phyloP scores from a whole-genome alignment of 2,329 filamentous ascomycete species.

The Arthrobotrys sinensis region DNA sequence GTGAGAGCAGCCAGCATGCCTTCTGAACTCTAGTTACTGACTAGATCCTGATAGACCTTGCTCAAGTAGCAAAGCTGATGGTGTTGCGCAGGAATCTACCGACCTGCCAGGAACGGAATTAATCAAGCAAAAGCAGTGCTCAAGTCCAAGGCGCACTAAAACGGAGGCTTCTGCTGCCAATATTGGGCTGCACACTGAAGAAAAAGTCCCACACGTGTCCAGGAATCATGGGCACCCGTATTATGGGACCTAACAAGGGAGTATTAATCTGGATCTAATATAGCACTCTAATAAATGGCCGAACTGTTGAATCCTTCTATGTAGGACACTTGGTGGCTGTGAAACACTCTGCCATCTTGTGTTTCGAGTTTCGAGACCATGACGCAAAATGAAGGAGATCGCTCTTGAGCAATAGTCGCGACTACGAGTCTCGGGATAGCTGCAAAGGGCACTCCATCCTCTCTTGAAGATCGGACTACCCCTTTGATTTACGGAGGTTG shows the following conservation, averaged over 20 bases:
- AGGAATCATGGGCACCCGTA: background rate
- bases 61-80: background rate
- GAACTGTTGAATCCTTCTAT: constrained; percentile 32
- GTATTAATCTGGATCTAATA: constrained; percentile 53
- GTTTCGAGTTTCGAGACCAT: constrained; percentile 40
- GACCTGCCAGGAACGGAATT: constrained; percentile 33
- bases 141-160: constrained; percentile 14
- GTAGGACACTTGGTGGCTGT: constrained; percentile 5
- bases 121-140: background rate
- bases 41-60: constrained; percentile 6
- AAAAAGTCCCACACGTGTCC: background rate
- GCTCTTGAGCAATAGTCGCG: constrained; percentile 3
- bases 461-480: background rate
- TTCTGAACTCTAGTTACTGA: constrained; percentile 1
- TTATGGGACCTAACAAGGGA: constrained; percentile 2
- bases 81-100: constrained; percentile 44
- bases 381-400: constrained; percentile 35
- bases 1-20: constrained; percentile 7
- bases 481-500: constrained; percentile 22
- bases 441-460: background rate
- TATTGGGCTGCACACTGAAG: background rate
- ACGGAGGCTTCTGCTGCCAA: background rate
- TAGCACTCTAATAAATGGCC: constrained; percentile 41
- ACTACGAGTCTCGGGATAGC: background rate
- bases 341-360: constrained; percentile 14